Base-by-base conservation (phyloP, 495 filamentous ascomycete genomes). In the Neurospora sp. region DNA sequence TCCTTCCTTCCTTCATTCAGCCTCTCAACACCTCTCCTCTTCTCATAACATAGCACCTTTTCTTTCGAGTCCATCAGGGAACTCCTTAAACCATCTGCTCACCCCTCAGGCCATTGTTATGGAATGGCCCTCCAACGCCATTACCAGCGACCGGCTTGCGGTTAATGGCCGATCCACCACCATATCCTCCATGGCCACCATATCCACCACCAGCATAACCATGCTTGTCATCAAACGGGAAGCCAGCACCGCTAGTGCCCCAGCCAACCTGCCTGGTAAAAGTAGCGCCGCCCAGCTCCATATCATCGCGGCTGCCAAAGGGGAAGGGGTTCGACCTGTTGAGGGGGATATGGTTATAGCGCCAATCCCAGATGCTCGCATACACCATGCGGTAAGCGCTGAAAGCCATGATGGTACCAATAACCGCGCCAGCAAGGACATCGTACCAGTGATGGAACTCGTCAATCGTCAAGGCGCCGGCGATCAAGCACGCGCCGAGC, bases 371-470 rank as follows among this genome's bases (percentile, higher is more conserved):
- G 69, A 90, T 82, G 35, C 35, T 37, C 3, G 81, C 87, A 73
- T 87, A 91, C 35, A 82, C 82, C 84, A 88, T 86, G 47, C 89
- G 82, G 76, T 90, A 91, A 1, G 82, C 78, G 31, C 83, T 80
- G 59, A 89, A 83, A 0, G 89, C 88, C 79, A 88, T 85, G n/a
- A 84, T 70, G 6, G 83, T 83, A 3, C 90, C 90, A 70, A 91
- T 88, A 37, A 85, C 74, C 3, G 81, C 85, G 7, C 90, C 90
- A 18, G 83, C 85, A 6, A 89, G 65, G 5, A 89, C 81, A 45
- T 91, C 90, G 69, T 87, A 88, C 86, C 86, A 88, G 78, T 90
- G 85, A 72, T 90, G 89, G 70, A 84, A 87, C 79, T 84, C 81
- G 61, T 92, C 89, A 53, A 91, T 87, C 1, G 87, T 90, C 42